A percentile compares a stretch with the other conserved stretches of the same genome.
Evolutionary conservation across 2,329 filamentous ascomycete genomes (phyloP).

Genomic region (Ceratocystis destructans): DNA sequence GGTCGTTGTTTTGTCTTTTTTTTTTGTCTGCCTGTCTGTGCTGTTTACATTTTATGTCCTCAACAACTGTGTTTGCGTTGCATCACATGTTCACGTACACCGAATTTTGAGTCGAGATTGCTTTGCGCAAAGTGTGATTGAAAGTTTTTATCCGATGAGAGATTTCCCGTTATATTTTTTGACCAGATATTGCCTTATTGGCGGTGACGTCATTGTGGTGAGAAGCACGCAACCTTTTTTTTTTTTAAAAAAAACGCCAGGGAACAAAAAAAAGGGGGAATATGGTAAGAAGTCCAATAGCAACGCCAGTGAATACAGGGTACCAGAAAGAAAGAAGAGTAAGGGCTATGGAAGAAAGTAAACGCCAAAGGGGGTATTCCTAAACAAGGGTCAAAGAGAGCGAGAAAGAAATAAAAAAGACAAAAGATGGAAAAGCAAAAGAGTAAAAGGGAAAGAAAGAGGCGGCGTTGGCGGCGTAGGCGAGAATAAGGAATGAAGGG

Average conservation of each 20-base stretch:
- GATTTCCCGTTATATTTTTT: no score
- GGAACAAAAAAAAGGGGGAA: background rate
- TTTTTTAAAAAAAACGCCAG: no score
- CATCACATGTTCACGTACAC: background rate
- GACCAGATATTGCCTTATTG: background rate
- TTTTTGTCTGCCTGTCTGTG: slow-evolving; percentile 1
- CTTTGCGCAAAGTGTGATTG: background rate
- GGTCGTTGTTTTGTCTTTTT: slow-evolving; percentile 13
- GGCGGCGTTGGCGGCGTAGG: no score
- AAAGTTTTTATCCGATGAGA: no score
- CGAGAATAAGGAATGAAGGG: background rate
- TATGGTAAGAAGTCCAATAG: background rate
- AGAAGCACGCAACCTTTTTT: background rate
- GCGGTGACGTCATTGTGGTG: background rate
- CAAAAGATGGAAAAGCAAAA: background rate
- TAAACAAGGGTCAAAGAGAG: background rate
- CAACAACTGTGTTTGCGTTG: slow-evolving; percentile 3
- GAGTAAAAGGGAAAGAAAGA: background rate
- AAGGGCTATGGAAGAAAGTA: background rate
- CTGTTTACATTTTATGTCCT: slow-evolving; percentile 5
- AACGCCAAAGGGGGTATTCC: slow-evolving; percentile 1
- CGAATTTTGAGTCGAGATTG: background rate
- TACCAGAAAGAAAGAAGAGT: background rate
- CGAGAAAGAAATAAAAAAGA: background rate
- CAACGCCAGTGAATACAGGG: background rate